These are phyloP conservation scores for Fusarium proliferatum DNA, from an alignment of 2,329 filamentous ascomycete genomes.

Conservation along the genomic window DNA sequence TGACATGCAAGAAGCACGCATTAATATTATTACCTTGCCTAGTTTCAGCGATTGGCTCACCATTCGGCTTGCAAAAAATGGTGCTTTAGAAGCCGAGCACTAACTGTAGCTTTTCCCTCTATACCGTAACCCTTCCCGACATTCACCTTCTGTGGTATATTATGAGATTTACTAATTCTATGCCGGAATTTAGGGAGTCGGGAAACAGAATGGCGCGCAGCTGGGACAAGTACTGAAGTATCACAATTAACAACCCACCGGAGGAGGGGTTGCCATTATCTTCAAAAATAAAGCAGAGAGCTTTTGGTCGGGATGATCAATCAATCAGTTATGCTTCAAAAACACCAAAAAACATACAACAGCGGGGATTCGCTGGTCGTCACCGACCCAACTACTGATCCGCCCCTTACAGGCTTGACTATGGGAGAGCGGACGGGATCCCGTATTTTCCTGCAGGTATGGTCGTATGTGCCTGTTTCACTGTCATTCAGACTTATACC, in stretches of 20 bases:
- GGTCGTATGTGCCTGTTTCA: not conserved
- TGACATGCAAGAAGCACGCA: too few relatives aligned
- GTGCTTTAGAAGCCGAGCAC: constrained; percentile 55
- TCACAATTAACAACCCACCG: fast-evolving
- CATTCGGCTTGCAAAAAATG: constrained; percentile 53
- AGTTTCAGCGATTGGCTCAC: constrained; percentile 17
- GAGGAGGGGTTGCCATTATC: too few relatives aligned
- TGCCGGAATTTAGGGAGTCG: constrained; percentile 44
- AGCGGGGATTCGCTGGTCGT: constrained; percentile 12
- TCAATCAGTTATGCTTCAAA: fast-evolving
- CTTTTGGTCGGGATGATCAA: too few relatives aligned
- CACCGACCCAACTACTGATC: constrained; percentile 10
- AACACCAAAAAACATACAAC: not conserved
- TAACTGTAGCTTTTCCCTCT: constrained; percentile 53
- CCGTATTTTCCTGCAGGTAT: constrained; percentile 10
- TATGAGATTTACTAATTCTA: constrained; percentile 55
- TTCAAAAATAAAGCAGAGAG: not conserved
- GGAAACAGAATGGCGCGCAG: not conserved
- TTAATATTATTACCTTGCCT: too few relatives aligned
- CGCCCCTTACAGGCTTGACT: constrained; percentile 7
- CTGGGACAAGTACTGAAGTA: not conserved
- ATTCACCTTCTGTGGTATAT: constrained; percentile 47
- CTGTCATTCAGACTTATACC: fast-evolving
- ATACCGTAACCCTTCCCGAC: constrained; percentile 38
- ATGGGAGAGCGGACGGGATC: constrained; percentile 12